Conservation (phyloP, 192 early-diverging fungal species). For the Gryganskiella cystojenkinii region DNA sequence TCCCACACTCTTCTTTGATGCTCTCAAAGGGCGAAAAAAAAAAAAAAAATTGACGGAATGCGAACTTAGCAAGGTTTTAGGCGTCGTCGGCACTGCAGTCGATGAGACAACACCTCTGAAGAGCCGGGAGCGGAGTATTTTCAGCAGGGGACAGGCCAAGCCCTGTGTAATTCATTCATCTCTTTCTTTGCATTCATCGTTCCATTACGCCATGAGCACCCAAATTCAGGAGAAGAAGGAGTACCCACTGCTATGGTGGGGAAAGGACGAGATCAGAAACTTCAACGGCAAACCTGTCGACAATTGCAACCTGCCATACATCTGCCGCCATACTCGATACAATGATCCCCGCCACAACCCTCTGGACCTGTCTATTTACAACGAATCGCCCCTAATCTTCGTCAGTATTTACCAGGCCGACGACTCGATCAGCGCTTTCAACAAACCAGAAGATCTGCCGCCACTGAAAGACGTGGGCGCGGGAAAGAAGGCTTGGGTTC, state of each 20-base stretch:
- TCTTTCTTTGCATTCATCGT: too few species aligned
- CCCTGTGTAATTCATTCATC: too few species aligned
- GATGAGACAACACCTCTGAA: too few species aligned
- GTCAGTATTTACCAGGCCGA: background rate
- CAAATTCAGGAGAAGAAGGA: conserved; percentile 1
- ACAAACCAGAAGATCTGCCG: conserved; percentile 7
- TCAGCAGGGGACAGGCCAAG: too few species aligned
- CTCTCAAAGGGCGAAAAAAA: too few species aligned
- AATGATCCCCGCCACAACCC: conserved; percentile 2
- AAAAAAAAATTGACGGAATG: too few species aligned
- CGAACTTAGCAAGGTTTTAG: too few species aligned
- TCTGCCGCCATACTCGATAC: conserved; percentile 9
- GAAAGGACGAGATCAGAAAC: background rate
- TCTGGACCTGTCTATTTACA: background rate
- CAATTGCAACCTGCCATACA: conserved; percentile 20
- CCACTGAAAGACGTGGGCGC: conserved; percentile 6
- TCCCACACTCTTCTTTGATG: too few species aligned
- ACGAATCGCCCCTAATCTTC: background rate
- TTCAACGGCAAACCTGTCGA: background rate
- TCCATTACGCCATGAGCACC: too few species aligned
- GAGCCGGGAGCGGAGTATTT: too few species aligned
- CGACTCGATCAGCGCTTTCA: conserved; percentile 1
- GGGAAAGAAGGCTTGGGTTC: conserved; percentile 20
- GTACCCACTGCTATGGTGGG: conserved; percentile 17
- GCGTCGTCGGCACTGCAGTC: too few species aligned